Conservation (phyloP, 306 rosid genomes). For the Morella rubra region DNA sequence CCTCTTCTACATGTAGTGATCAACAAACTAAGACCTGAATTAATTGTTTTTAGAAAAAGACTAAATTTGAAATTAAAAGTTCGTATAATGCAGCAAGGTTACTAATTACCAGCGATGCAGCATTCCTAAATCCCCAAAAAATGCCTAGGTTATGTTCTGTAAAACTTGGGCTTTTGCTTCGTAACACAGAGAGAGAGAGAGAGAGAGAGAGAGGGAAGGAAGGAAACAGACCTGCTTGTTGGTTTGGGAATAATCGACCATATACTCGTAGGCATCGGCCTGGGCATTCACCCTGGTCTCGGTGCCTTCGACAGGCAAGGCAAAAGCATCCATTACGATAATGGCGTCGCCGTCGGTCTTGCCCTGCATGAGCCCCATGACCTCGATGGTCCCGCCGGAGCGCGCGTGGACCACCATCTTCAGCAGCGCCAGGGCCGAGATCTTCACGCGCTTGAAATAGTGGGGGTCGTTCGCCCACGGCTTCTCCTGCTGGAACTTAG, state of each 20-base stretch:
- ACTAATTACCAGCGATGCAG: neutral
- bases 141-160: neutral
- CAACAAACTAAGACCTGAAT: neutral
- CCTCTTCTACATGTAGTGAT: neutral
- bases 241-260: conserved; percentile 95
- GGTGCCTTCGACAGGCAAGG: conserved; percentile 93
- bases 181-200: neutral
- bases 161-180: neutral
- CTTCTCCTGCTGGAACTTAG: conserved; percentile 75
- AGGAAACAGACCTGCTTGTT: conserved; percentile 68
- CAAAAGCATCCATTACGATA: conserved; percentile 95
- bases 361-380: conserved; percentile 99
- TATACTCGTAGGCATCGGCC: conserved; percentile 95
- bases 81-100: neutral
- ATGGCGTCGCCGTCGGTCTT: conserved; percentile 87
- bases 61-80: neutral
- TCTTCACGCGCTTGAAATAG: conserved; percentile 94
- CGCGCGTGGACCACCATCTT: conserved; percentile 99
- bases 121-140: neutral
- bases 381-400: conserved; percentile 94
- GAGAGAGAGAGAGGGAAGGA: neutral
- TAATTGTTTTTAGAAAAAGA: neutral
- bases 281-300: conserved; percentile 99
- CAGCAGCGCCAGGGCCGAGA: conserved; percentile 93
- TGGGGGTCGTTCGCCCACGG: conserved; percentile 89